A percentile compares a stretch with the other conserved stretches of the same genome.
Conservation (phyloP, 2,329 filamentous ascomycete species). For the Laburnicola sp. region DNA sequence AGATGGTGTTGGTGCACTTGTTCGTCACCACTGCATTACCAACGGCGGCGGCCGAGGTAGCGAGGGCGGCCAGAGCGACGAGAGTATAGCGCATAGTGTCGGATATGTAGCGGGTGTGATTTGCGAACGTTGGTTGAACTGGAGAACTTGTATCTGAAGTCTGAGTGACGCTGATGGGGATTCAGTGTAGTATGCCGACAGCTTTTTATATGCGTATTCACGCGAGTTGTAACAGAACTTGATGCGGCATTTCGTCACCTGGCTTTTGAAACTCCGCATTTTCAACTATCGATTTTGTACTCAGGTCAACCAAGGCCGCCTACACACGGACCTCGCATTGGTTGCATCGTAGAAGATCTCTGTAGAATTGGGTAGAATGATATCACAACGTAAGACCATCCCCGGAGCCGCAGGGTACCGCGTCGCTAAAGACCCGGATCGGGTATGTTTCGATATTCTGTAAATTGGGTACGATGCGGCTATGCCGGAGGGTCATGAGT, state of each 20-base stretch:
- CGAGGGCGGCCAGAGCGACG: slow-evolving; percentile 16
- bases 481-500: too few relatives aligned
- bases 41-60: slow-evolving; percentile 22
- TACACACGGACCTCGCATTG: too few relatives aligned
- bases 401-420: slow-evolving; percentile 1
- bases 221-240: background rate
- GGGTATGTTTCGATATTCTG: background rate
- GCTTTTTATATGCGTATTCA: background rate
- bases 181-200: background rate
- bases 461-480: background rate
- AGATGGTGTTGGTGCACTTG: slow-evolving; percentile 24
- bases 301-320: too few relatives aligned
- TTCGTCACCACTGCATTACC: slow-evolving; percentile 32
- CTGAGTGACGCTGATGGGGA: background rate
- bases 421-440: background rate
- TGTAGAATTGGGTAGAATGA: too few relatives aligned
- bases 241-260: background rate
- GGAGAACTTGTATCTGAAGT: background rate
- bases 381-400: background rate
- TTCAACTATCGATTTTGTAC: too few relatives aligned
- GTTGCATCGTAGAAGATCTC: too few relatives aligned
- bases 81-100: slow-evolving; percentile 22
- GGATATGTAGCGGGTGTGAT: background rate
- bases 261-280: slow-evolving; percentile 1
- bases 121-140: slow-evolving; percentile 1